Evolutionary conservation across 2,329 filamentous ascomycete species (phyloP).

Genomic region (Penicillium brasilianum): DNA sequence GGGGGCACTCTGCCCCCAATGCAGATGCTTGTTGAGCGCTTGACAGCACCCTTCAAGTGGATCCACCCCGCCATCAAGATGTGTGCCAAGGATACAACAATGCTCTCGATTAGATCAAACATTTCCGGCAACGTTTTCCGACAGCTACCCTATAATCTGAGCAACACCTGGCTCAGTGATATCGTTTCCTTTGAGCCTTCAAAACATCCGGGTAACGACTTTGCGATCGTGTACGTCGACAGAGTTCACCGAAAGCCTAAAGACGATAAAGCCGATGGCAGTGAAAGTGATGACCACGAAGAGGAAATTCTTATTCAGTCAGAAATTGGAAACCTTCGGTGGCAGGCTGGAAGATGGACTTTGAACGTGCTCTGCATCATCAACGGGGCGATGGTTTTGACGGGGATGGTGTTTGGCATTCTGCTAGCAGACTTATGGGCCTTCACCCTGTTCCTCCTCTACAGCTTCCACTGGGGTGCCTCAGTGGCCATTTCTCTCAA

Average conservation of each 20-base stretch:
- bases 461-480: constrained; percentile 37
- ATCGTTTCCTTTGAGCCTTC: constrained; percentile 34
- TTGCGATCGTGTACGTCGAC: constrained; percentile 36
- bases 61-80: constrained; percentile 37
- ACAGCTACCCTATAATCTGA: constrained; percentile 37
- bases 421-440: constrained; percentile 40
- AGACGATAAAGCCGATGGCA: not conserved
- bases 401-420: constrained; percentile 33
- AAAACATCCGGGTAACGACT: constrained; percentile 35
- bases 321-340: constrained; percentile 14
- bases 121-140: constrained; percentile 36
- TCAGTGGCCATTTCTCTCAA: constrained; percentile 33
- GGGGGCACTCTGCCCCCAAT: constrained; percentile 38
- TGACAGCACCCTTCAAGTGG: constrained; percentile 31
- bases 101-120: constrained; percentile 36
- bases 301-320: constrained; percentile 4
- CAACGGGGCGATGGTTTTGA: constrained; percentile 33
- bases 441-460: constrained; percentile 36
- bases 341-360: constrained; percentile 23
- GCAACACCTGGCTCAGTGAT: constrained; percentile 37
- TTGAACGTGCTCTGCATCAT: constrained; percentile 30
- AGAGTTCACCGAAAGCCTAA: constrained; percentile 11
- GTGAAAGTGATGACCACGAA: not conserved
- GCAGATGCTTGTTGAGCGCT: constrained; percentile 39
- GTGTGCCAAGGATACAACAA: constrained; percentile 35